Conservation (phyloP, 768 basidiomycete species). For the Chiua virens region DNA sequence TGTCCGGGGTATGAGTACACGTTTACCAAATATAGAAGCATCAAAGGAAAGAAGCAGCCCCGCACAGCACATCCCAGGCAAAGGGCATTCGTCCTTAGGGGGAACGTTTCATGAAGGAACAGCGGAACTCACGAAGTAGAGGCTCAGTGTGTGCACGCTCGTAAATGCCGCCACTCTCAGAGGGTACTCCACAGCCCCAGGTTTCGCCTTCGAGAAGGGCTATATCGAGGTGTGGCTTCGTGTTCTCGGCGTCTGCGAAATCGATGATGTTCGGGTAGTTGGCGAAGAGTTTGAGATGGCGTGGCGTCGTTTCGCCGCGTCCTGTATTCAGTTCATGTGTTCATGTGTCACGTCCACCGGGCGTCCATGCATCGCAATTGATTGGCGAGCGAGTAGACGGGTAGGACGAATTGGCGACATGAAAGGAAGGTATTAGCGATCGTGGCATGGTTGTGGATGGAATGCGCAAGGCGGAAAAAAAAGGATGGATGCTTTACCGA, state of each 20-base stretch:
- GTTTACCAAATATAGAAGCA: constrained; percentile 19
- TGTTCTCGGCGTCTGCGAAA: constrained; percentile 69
- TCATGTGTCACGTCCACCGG: neutral
- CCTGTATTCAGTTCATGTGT: constrained; percentile 39
- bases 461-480: constrained; percentile 2
- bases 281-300: constrained; percentile 71
- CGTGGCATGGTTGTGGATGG: constrained; percentile 6
- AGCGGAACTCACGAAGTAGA: constrained; percentile 70
- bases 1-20: constrained; percentile 6
- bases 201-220: constrained; percentile 70
- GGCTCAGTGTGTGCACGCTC: constrained; percentile 67
- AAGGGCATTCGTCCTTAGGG: constrained; percentile 11
- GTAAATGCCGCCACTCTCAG: constrained; percentile 73
- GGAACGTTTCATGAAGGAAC: constrained; percentile 7
- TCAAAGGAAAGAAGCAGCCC: constrained; percentile 13
- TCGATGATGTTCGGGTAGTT: constrained; percentile 77
- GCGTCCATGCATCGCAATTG: neutral
- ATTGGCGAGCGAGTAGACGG: constrained; percentile 6
- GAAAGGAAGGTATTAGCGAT: constrained; percentile 10
- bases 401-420: constrained; percentile 3
- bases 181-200: constrained; percentile 72
- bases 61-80: constrained; percentile 4
- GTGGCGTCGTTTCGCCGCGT: constrained; percentile 74
- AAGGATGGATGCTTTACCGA: constrained; percentile 48
- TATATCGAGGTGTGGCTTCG: constrained; percentile 70